phyloP scores from a whole-genome alignment of 257 asterid species.

The Rehmannia glutinosa region DNA sequence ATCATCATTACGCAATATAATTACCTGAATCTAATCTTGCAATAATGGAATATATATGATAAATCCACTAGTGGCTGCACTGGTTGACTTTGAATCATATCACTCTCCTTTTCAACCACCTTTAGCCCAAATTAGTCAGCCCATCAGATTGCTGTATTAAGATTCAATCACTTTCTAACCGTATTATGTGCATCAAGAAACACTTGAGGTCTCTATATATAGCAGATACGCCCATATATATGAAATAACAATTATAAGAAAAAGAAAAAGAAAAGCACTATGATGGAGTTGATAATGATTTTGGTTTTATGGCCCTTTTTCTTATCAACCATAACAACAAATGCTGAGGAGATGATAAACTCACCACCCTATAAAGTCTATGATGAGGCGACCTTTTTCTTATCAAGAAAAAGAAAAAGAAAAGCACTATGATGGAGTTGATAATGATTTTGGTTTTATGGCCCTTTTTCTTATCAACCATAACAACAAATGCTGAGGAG shows the following conservation, averaged over 20 bases:
- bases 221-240: not conserved
- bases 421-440: not conserved
- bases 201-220: not conserved
- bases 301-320: not conserved
- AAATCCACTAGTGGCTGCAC: too few species aligned
- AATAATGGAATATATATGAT: too few species aligned
- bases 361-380: too few species aligned
- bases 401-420: not conserved
- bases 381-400: too few species aligned
- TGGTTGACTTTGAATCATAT: too few species aligned
- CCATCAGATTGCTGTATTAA: not conserved
- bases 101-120: constrained; percentile 7
- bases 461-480: not conserved
- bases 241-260: not conserved
- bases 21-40: not conserved
- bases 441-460: constrained; percentile 1
- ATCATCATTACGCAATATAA: not conserved
- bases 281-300: constrained; percentile 5
- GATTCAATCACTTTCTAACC: not conserved
- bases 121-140: not conserved
- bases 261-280: not conserved
- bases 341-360: constrained; percentile 2
- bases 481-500: too few species aligned
- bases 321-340: constrained; percentile 2
- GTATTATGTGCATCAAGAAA: not conserved